A percentile compares a stretch with the other conserved stretches of the same genome.
These are phyloP conservation scores for Populus simonii DNA, from an alignment of 345 rosid species.

Conservation along the genomic window DNA sequence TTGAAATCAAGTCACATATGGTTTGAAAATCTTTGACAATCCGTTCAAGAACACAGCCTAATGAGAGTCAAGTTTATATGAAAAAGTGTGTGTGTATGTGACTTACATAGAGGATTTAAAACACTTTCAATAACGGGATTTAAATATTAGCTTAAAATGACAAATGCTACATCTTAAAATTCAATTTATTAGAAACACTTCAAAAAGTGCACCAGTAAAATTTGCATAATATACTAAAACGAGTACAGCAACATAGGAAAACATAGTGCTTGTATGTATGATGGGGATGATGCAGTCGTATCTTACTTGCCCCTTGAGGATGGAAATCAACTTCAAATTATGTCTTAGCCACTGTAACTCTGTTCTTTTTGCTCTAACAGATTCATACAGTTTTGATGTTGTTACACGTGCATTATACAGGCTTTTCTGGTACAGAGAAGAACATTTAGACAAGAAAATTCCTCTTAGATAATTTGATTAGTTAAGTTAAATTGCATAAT, in stretches of 20 bases:
- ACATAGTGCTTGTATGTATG: not conserved
- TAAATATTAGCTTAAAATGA: not conserved
- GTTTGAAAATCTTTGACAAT: not conserved
- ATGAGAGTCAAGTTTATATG: not conserved
- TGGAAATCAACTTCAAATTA: conserved; percentile 54
- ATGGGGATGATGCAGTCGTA: not conserved
- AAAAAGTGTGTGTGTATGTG: too few species aligned
- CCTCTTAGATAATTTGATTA: not conserved
- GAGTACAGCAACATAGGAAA: not conserved
- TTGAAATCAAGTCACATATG: not conserved
- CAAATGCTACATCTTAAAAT: not conserved
- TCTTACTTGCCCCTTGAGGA: conserved; percentile 73
- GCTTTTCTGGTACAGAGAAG: conserved; percentile 54
- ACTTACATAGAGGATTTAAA: not conserved
- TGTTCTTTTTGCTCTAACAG: conserved; percentile 58
- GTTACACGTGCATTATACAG: conserved; percentile 52
- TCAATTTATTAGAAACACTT: not conserved
- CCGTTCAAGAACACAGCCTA: not conserved
- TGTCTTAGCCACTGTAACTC: conserved; percentile 64
- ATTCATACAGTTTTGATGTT: conserved; percentile 63
- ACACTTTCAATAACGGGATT: not conserved
- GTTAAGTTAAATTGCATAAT: not conserved
- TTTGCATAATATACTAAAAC: not conserved
- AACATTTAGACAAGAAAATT: conserved; percentile 1
- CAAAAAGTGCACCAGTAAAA: not conserved